Evolutionary conservation across 1,284 basidiomycete genomes (phyloP).

Genomic region (Meripilus lineatus): DNA sequence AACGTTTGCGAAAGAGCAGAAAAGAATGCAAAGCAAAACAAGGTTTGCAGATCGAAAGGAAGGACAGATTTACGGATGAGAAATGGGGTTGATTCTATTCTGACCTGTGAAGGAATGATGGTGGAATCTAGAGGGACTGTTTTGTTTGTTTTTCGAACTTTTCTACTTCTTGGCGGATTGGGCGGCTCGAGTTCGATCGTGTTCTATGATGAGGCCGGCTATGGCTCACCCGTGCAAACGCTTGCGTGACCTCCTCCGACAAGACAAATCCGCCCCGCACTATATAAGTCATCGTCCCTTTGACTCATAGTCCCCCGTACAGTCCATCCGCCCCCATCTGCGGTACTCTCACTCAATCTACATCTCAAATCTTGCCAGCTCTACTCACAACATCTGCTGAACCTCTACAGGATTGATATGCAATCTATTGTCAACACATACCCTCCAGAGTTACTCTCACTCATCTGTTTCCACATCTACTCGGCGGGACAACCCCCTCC

Average conservation of each 20-base stretch:
- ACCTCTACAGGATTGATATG: conserved; percentile 12
- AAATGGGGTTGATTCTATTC: no score
- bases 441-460: conserved; percentile 63
- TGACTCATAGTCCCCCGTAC: neutral
- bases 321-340: neutral
- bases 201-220: conserved; percentile 1
- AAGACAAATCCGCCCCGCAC: no score
- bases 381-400: no score
- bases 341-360: neutral
- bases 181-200: neutral
- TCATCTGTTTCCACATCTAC: conserved; percentile 66
- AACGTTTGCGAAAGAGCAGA: no score
- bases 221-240: conserved; percentile 1
- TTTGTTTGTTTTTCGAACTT: no score
- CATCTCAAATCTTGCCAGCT: neutral
- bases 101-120: no score
- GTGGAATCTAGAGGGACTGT: no score
- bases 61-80: no score
- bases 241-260: conserved; percentile 2
- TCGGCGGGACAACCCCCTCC: conserved; percentile 51
- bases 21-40: no score
- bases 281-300: conserved; percentile 1
- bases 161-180: neutral
- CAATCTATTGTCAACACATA: conserved; percentile 20
- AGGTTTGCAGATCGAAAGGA: no score